Evolutionary conservation across 2,329 filamentous ascomycete genomes (phyloP).

Genomic region (Keithomyces neogunnii): DNA sequence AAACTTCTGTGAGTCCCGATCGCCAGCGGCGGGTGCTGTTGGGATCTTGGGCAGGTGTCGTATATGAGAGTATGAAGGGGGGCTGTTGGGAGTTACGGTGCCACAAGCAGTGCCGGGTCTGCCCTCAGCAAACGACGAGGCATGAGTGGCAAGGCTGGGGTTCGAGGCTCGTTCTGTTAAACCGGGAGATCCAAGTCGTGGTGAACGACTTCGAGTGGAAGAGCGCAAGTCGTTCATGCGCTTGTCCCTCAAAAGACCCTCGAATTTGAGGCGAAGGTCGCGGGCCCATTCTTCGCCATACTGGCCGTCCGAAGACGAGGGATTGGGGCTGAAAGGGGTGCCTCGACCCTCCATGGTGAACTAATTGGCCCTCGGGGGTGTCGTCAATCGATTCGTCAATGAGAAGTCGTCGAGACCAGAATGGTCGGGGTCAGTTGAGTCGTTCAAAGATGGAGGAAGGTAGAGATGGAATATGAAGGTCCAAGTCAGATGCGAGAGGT

Average conservation of each 20-base stretch:
- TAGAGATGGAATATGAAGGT: background rate
- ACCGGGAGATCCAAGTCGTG: slow-evolving; percentile 49
- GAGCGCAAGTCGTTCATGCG: slow-evolving; percentile 68
- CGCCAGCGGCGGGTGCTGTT: slow-evolving; percentile 57
- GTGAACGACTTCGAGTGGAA: slow-evolving; percentile 48
- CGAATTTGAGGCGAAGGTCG: slow-evolving; percentile 75
- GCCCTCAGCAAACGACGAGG: slow-evolving; percentile 25
- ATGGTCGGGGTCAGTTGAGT: background rate
- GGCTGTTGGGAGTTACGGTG: slow-evolving; percentile 23
- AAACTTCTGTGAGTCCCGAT: slow-evolving; percentile 64
- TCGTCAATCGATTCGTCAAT: background rate
- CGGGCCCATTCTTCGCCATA: slow-evolving; percentile 69
- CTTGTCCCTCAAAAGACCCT: slow-evolving; percentile 77
- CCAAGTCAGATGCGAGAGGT: background rate
- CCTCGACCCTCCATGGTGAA: slow-evolving; percentile 30
- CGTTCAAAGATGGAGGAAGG: background rate
- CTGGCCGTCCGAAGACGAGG: slow-evolving; percentile 21
- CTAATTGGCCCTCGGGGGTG: background rate
- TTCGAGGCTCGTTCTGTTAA: slow-evolving; percentile 42
- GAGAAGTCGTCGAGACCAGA: background rate
- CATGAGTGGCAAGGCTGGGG: slow-evolving; percentile 33
- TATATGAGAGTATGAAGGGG: slow-evolving; percentile 39
- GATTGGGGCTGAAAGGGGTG: slow-evolving; percentile 22
- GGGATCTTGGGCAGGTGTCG: slow-evolving; percentile 52
- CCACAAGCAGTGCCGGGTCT: slow-evolving; percentile 40